These are phyloP conservation scores for Trichothecium sympodiale DNA, from an alignment of 2,329 filamentous ascomycete genomes.

Conservation along the genomic window DNA sequence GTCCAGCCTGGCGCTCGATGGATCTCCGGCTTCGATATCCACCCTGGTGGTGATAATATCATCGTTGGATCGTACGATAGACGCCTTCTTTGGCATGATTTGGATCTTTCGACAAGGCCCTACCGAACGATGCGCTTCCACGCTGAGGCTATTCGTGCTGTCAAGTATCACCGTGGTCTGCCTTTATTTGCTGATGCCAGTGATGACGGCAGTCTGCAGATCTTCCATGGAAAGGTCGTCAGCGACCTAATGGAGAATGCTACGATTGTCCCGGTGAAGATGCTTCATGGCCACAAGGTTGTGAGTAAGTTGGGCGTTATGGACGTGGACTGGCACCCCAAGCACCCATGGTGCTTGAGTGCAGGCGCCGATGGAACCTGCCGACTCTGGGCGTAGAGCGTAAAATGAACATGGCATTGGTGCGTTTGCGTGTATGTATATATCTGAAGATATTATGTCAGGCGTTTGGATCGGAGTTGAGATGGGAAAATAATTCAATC, in stretches of 20 bases:
- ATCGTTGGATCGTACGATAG: conserved; percentile 93
- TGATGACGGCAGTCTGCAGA: conserved; percentile 88
- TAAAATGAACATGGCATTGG: not conserved
- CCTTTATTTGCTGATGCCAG: conserved; percentile 91
- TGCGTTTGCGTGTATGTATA: not conserved
- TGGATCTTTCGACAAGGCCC: conserved; percentile 79
- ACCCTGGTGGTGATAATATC: conserved; percentile 86
- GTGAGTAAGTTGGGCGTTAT: conserved; percentile 79
- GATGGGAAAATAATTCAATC: not conserved
- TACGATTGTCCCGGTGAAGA: conserved; percentile 91
- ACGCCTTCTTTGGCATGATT: conserved; percentile 89
- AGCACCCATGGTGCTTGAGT: conserved; percentile 87
- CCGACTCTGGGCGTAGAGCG: conserved; percentile 65
- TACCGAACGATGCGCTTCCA: conserved; percentile 98
- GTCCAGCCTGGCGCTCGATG: conserved; percentile 84
- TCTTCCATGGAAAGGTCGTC: conserved; percentile 95
- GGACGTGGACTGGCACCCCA: conserved; percentile 92
- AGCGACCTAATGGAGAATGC: conserved; percentile 93
- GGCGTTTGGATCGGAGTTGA: not conserved
- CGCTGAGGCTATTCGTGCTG: conserved; percentile 77
- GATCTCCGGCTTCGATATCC: conserved; percentile 91
- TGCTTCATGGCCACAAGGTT: conserved; percentile 80
- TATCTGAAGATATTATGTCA: not conserved
- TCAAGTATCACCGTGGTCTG: conserved; percentile 71
- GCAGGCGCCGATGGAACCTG: conserved; percentile 90